Evolutionary conservation across 352 stramenopile species (phyloP), one percentile per base, ranked within the genome.

Genomic region (Globisporangium solare): DNA sequence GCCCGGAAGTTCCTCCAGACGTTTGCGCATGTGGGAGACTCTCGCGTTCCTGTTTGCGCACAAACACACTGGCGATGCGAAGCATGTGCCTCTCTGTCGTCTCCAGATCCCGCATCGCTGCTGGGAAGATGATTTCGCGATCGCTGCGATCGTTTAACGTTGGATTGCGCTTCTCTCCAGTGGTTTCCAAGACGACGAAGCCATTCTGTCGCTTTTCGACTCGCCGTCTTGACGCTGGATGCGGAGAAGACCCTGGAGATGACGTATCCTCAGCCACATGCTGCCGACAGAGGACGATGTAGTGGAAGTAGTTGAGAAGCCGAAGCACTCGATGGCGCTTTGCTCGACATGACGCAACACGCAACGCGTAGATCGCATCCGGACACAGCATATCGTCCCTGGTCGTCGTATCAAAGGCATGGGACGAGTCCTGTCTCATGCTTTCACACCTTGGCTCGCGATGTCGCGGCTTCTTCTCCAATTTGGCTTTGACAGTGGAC

Each of bases 261-360:
- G 15, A 22, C 4, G 11, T 42, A n/a, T 32, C 15, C 7, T 21
- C 17, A 31, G 24, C 24, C 24, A 31, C 24, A 31, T 6, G 24
- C 6, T 31, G 43, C 37, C 39, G 37, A 17, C 24, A 51, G 31
- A 69, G 54, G 7, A 58, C 54, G 18, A 84, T 37, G 60, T 71
- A 80, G 49, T 86, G 73, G 22, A 71, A 51, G 55, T 79, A 82
- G 51, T 81, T 85, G 27, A 87, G 59, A 32, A 70, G 47, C 17
- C 79, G 75, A 41, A 87, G 43, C 11, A 84, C 40, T 7, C 63
- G 66, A 39, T 71, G 58, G 18, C 74, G 62, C 46, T 73, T 70
- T 2, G 57, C 43, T 59, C 79, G 68, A 56, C 73, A 81, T 3
- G 50, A 63, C 13, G 79, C 53, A 7, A 79, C 61, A 11, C 73